Percentiles rank a stretch among this genome's conserved stretches.
Evolutionary conservation across 2,329 filamentous ascomycete genomes (phyloP).

Genomic region (Celoporthe dispersa): DNA sequence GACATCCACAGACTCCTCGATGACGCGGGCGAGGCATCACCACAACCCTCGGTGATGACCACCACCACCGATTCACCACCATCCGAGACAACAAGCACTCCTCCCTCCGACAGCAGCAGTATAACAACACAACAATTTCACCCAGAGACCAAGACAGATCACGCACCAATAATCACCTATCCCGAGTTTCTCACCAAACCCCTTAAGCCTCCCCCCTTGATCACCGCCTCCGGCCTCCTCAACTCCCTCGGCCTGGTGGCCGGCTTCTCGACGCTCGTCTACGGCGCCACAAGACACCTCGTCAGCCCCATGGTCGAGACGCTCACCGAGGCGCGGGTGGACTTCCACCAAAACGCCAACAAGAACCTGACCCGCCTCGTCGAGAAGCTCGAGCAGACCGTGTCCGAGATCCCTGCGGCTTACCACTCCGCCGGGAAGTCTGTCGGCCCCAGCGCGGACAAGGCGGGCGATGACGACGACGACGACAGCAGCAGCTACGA

Average conservation of each 20-base stretch:
- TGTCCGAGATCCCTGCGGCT: conserved; percentile 61
- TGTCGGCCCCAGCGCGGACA: conserved; percentile 26
- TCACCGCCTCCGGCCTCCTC: conserved; percentile 63
- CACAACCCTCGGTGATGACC: conserved; percentile 5
- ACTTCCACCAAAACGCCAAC: conserved; percentile 55
- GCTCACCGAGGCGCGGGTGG: conserved; percentile 55
- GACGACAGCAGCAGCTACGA: conserved; percentile 54
- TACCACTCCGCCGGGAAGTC: conserved; percentile 34
- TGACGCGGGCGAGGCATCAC: conserved; percentile 29
- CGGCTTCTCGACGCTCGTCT: conserved; percentile 65
- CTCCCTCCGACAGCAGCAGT: conserved; percentile 18
- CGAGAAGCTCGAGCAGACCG: conserved; percentile 57
- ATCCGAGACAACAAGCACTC: conserved; percentile 14
- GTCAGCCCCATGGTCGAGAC: conserved; percentile 64
- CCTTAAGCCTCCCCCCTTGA: conserved; percentile 60
- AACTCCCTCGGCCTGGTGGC: conserved; percentile 63
- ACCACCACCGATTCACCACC: conserved; percentile 21
- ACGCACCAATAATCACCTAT: conserved; percentile 68
- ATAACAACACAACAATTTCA: conserved; percentile 24
- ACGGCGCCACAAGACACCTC: conserved; percentile 72
- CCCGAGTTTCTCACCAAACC: conserved; percentile 69
- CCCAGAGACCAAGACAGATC: conserved; percentile 44
- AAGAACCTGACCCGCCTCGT: conserved; percentile 52
- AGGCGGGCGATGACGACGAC: conserved; percentile 32
- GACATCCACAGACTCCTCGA: conserved; percentile 72